phyloP scores from a whole-genome alignment of 306 rosid genomes.

The Casuarina equisetifolia region DNA sequence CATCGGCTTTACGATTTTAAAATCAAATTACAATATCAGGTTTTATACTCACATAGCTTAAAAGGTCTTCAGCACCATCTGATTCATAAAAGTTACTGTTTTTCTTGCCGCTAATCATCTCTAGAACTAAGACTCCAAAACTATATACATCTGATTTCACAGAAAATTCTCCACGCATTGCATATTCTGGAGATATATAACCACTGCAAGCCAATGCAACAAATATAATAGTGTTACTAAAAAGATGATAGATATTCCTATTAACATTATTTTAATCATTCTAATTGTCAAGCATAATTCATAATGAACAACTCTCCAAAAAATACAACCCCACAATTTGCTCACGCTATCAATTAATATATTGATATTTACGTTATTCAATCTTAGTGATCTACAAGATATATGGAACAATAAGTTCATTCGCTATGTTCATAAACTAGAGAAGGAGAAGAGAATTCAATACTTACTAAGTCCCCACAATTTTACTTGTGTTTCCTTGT shows the following conservation, averaged over 20 bases:
- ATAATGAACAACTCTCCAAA: neutral
- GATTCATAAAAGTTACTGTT: conserved; percentile 22
- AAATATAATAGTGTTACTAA: neutral
- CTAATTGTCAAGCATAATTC: neutral
- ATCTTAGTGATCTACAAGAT: neutral
- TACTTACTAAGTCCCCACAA: conserved; percentile 28
- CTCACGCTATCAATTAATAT: too few relatives aligned
- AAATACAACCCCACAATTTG: neutral
- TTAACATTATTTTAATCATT: neutral
- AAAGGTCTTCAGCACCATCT: conserved; percentile 23
- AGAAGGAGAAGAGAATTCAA: neutral
- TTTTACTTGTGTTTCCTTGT: conserved; percentile 15
- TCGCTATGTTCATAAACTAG: neutral
- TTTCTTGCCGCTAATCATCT: conserved; percentile 30
- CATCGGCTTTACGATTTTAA: neutral
- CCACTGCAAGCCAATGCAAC: conserved; percentile 11
- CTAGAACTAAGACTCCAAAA: conserved; percentile 27
- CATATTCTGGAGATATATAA: conserved; percentile 36
- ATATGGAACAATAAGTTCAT: neutral
- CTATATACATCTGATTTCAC: conserved; percentile 31
- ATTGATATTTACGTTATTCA: neutral
- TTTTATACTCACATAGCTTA: conserved; percentile 23
- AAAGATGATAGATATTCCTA: neutral
- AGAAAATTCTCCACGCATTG: conserved; percentile 25
- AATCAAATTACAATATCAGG: neutral